Evolutionary conservation across 345 rosid genomes (phyloP), one percentile per base, ranked within the genome.

Genomic region (Combretum micranthum): DNA sequence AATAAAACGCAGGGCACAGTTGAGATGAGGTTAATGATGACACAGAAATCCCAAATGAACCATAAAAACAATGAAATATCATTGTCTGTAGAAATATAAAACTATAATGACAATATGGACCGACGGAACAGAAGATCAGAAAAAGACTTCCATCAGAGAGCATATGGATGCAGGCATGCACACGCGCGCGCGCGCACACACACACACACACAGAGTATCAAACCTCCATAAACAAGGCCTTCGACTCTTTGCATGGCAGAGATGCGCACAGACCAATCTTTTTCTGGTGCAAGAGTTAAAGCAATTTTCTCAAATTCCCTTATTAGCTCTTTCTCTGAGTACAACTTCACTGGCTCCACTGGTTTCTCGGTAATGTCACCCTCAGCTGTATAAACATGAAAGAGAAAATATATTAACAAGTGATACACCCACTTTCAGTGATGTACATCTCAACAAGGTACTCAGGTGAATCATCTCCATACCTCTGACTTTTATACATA

Each of bases 231-330:
- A 66, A 90, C 95, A 71, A 94, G 95, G 68, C 87, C 99, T 77
- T 94, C 99, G 53, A 87, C 82, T 84, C 96, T 85, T 77, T 84
- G 97, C 92, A 94, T 83, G 71, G 99, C 95, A 68, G 88, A 84
- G 69, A 90, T 94, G 65, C 99, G 99, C 55, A 85, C 47, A 48
- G 99, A 85, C 99, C 99, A 94, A 70, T 94, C 99, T 72, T 94
- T 94, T 66, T 94, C 99, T 7, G 99, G 99, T 67, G 85, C 90
- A 49, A 94, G 96, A 15, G 78, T 87, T 20, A 81, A 65, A 51
- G 87, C 80, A 74, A 94, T 66, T 80, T 94, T 94, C 74, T 94
- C 99, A 76, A 94, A 72, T 64, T 94, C 96, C 82, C 94, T 77
- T 42, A 80, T 75, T 62, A 94, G 83, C 76, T 94, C 99, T 78